These are phyloP conservation scores for Rhamnella rubrinervis DNA, from an alignment of 331 rosid genomes.

Conservation along the genomic window DNA sequence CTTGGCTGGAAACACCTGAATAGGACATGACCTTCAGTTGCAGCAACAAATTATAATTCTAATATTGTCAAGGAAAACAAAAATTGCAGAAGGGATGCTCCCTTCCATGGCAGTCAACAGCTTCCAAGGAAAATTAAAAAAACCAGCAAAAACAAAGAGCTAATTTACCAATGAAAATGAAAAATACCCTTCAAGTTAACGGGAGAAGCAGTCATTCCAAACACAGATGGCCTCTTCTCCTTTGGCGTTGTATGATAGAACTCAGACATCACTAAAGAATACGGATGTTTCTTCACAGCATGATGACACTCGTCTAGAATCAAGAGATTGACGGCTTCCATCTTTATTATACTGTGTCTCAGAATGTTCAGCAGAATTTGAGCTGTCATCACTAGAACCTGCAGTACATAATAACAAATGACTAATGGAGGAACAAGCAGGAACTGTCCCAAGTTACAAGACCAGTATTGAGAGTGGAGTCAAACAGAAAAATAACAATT, in stretches of 20 bases:
- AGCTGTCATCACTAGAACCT: constrained; percentile 99
- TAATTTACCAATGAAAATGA: constrained; percentile 19
- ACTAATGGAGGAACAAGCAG: constrained; percentile 15
- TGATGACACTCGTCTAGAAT: constrained; percentile 98
- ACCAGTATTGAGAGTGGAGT: constrained; percentile 9
- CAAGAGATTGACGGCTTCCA: constrained; percentile 85
- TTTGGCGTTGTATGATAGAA: constrained; percentile 92
- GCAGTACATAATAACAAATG: constrained; percentile 36
- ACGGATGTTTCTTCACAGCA: constrained; percentile 98
- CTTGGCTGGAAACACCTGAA: constrained; percentile 96
- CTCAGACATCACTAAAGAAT: constrained; percentile 97
- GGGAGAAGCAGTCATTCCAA: constrained; percentile 99
- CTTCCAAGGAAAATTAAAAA: neutral
- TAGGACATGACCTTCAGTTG: constrained; percentile 32
- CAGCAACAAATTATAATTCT: constrained; percentile 6
- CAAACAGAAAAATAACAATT: constrained; percentile 3
- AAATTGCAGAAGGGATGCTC: neutral
- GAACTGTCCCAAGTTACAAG: constrained; percentile 18
- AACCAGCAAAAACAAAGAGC: constrained; percentile 1
- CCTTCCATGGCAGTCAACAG: neutral
- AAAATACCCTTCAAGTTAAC: constrained; percentile 87
- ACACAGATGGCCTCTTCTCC: constrained; percentile 85
- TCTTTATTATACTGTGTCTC: constrained; percentile 95
- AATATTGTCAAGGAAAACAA: constrained; percentile 5
- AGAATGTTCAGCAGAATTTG: constrained; percentile 96